These are phyloP conservation scores for Ogataea ganodermae DNA, from an alignment of 805 yeast genomes.

Conservation along the genomic window DNA sequence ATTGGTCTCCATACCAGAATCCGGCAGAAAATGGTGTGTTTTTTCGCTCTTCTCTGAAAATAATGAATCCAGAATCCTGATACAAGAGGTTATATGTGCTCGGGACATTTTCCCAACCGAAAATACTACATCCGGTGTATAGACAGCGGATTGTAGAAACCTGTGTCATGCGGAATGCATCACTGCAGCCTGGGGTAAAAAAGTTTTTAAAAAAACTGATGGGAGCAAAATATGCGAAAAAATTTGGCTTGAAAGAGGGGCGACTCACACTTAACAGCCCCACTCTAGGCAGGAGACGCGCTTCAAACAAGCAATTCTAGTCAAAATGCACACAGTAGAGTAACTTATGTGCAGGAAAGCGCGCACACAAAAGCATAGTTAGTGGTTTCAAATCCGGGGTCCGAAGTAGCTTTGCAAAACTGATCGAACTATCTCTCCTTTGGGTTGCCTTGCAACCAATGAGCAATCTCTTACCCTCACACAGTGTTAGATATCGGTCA, in stretches of 20 bases:
- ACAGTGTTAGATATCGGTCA: background rate
- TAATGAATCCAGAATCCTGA: background rate
- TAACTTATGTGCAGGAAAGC: background rate
- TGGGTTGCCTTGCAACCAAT: conserved; percentile 1
- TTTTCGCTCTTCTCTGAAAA: background rate
- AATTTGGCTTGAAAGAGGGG: background rate
- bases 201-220: background rate
- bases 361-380: background rate
- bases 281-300: background rate
- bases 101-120: conserved; percentile 4
- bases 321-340: background rate
- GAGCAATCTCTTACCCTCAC: background rate
- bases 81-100: background rate
- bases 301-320: background rate
- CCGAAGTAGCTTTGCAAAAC: background rate
- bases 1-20: background rate
- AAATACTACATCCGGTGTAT: background rate
- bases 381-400: background rate
- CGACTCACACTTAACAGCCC: background rate
- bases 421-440: background rate
- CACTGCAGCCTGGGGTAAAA: background rate
- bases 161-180: background rate
- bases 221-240: background rate
- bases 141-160: background rate
- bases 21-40: background rate